Base-by-base conservation (phyloP, 768 basidiomycete genomes). In the Xerocomellus chrysenteron region DNA sequence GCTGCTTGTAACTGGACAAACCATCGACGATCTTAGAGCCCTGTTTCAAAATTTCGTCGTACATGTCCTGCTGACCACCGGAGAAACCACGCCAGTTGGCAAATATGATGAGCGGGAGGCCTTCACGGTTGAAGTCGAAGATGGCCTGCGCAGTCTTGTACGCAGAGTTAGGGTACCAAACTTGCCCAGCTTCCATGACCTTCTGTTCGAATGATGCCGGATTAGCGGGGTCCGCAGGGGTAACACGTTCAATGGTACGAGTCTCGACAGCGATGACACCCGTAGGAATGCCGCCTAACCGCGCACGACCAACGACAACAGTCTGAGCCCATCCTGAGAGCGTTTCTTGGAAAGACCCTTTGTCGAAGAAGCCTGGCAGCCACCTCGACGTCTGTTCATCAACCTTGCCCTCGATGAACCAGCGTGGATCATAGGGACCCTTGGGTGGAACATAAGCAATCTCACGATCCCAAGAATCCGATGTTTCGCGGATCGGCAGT, bases 51-150 rank as follows among this genome's bases (percentile, higher is more conserved):
- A 98, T 84, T 71, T 96, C 95, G 74, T 98, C 94, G 67, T 94
- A 96, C 94, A 98, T 98, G 73, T 98, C 95, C 74, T 97, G 95
- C 74, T 98, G 95, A 61, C 97, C 97, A 60, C 97, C 97, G 21
- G 97, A 99, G 86, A 99, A 99, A 26, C 97, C 97, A 78, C 97
- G 91, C 94, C 97, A 98, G 79, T 99, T 99, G 52, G 97, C 97
- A 68, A 99, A 98, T 73, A 99, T 95, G 73, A 98, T 95, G 57
- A 99, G 80, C 5, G 97, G 97, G 14, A 99, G 79, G 24, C 92
- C 93, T 75, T 99, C 97, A 42, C 97, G 88, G 75, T 96, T 90
- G 79, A 98, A 92, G 76, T 99, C 97, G 74, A 94, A 94, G 78
- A 98, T 98, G 16, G 97, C 96, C 68, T 98, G 97, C 9, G 95